Evolutionary conservation across 345 rosid genomes (phyloP).

Genomic region (Stellera chamaejasme): DNA sequence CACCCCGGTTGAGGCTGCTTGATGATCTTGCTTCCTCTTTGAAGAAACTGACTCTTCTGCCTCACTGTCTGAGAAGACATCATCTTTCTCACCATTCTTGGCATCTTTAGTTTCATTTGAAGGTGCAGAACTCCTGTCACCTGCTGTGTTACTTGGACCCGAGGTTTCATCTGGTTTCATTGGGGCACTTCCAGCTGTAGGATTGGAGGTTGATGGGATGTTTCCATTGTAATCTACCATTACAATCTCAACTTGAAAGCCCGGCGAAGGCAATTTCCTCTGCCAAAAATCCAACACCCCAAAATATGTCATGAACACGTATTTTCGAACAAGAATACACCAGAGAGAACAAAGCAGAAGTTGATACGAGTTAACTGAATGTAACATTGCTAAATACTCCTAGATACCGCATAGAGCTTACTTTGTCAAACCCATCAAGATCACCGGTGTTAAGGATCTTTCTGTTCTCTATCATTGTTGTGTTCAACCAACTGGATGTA

Average conservation of each 20-base stretch:
- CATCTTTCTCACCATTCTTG: constrained; percentile 46
- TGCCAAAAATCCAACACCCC: constrained; percentile 19
- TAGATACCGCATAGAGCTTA: constrained; percentile 9
- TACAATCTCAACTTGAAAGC: constrained; percentile 78
- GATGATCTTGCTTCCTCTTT: constrained; percentile 16
- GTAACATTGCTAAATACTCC: too few species aligned
- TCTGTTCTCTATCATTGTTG: constrained; percentile 77
- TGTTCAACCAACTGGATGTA: constrained; percentile 69
- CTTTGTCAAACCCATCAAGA: constrained; percentile 80
- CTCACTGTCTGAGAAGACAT: constrained; percentile 72
- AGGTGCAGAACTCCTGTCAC: constrained; percentile 22
- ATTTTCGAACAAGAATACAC: too few species aligned
- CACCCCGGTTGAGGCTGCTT: constrained; percentile 19
- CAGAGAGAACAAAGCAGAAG: too few species aligned
- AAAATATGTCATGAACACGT: too few species aligned
- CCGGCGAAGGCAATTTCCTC: constrained; percentile 86
- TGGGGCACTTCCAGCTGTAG: constrained; percentile 25
- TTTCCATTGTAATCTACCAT: constrained; percentile 37
- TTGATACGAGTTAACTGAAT: too few species aligned
- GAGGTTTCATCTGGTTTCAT: constrained; percentile 36
- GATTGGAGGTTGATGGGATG: constrained; percentile 18
- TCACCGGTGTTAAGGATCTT: constrained; percentile 50
- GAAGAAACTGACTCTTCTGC: constrained; percentile 34
- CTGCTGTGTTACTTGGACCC: constrained; percentile 21
- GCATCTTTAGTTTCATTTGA: constrained; percentile 33